Conservation (phyloP, 2,329 filamentous ascomycete genomes). For the Colletotrichum phormii region DNA sequence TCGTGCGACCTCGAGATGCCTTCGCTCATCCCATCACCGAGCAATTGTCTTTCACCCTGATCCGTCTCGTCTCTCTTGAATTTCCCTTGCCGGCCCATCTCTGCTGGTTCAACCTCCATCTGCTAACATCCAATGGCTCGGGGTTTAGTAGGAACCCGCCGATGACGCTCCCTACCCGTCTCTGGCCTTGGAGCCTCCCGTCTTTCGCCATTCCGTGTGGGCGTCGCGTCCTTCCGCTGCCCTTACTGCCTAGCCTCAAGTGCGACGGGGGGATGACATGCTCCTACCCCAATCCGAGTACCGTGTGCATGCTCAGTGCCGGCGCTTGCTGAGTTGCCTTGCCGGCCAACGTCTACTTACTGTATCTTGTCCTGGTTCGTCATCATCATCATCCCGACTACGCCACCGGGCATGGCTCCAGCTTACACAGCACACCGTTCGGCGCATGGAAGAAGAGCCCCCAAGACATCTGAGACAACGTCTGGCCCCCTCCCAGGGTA, state of each 20-base stretch:
- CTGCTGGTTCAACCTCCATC: background rate
- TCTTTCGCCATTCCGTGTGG: background rate
- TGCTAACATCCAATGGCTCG: background rate
- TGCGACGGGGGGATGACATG: too few relatives aligned
- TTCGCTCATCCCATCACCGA: background rate
- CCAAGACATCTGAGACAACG: constrained; percentile 1
- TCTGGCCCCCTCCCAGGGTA: background rate
- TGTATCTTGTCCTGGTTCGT: background rate
- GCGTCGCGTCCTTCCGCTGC: background rate
- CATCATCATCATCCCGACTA: background rate
- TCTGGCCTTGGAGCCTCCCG: background rate
- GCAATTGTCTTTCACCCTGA: background rate
- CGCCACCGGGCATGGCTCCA: background rate
- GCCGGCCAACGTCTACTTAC: background rate
- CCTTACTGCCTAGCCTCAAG: background rate
- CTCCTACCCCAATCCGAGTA: background rate
- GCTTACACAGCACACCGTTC: background rate
- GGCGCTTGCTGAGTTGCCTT: background rate
- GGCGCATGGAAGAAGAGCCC: background rate
- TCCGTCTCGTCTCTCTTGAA: constrained; percentile 7
- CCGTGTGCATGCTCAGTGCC: background rate
- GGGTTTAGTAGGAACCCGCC: background rate
- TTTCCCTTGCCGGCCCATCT: background rate
- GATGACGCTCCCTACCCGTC: background rate
- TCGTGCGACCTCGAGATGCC: background rate